These are phyloP conservation scores for Neurospora pannonica DNA, from an alignment of 495 filamentous ascomycete genomes.

Conservation along the genomic window DNA sequence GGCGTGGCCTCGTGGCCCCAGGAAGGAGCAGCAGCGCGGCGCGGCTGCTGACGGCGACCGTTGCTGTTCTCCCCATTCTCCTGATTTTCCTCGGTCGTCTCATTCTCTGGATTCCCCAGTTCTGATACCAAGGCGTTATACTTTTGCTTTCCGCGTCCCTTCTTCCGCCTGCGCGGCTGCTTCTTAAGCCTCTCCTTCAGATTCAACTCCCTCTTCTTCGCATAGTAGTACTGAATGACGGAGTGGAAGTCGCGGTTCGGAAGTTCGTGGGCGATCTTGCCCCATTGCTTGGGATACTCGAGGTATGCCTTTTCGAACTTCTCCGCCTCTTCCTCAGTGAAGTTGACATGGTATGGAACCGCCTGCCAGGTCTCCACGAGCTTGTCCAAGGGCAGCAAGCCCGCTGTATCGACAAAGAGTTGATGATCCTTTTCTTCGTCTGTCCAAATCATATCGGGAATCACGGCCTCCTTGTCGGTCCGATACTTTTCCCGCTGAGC, in stretches of 20 bases:
- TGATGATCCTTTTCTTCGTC: constrained; percentile 36
- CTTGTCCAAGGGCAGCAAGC: constrained; percentile 54
- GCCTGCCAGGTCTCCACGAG: constrained; percentile 65
- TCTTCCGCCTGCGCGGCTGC: constrained; percentile 54
- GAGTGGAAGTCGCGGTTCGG: constrained; percentile 67
- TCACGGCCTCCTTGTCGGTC: constrained; percentile 70
- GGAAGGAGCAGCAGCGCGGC: constrained; percentile 45
- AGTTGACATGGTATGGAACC: constrained; percentile 69
- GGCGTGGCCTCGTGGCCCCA: constrained; percentile 38
- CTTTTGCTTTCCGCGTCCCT: constrained; percentile 51
- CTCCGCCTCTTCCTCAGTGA: constrained; percentile 67
- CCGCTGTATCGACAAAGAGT: constrained; percentile 64
- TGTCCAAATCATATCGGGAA: constrained; percentile 66
- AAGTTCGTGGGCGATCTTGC: constrained; percentile 69
- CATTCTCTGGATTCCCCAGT: constrained; percentile 51
- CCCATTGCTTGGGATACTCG: constrained; percentile 83
- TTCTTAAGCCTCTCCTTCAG: constrained; percentile 80
- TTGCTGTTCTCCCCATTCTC: constrained; percentile 43
- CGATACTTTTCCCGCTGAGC: constrained; percentile 65
- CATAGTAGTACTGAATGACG: constrained; percentile 92
- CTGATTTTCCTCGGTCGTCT: constrained; percentile 38
- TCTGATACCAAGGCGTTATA: constrained; percentile 70
- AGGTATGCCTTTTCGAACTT: constrained; percentile 73
- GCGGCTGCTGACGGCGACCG: constrained; percentile 33
- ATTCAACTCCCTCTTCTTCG: constrained; percentile 76